Base-by-base conservation (phyloP, 176 grass and related monocot genomes). In the Oropetium thomaeum region DNA sequence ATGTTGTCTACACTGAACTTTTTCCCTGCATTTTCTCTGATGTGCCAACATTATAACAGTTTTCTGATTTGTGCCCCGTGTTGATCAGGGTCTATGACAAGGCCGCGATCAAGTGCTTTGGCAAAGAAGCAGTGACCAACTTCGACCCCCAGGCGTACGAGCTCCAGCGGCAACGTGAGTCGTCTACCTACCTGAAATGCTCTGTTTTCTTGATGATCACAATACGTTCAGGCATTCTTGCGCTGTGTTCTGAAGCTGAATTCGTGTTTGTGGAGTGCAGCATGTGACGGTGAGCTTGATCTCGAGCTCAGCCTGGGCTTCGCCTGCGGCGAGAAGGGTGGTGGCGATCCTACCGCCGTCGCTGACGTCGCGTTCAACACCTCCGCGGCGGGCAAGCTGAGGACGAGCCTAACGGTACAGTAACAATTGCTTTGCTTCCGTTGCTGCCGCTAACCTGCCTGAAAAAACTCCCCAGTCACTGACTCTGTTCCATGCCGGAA, bases 61-160 rank as follows among this genome's bases (percentile, higher is more conserved):
- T 29, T 37, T 70, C 2, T 67, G 61, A 25, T 32, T 2, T n/a
- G 11, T 65, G 42, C 5, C 52, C 52, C 43, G 15, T 75, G 29
- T 57, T 35, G 35, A 41, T 4, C 65, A 93, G 91, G 79, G 87
- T 82, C 19, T 93, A 90, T 14, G 87, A 93, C 38, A 93, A 85
- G 67, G 87, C 91, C 11, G 82, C 78, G 16, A 90, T 88, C 41
- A 89, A 85, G 26, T 77, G 70, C 67, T 77, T 74, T 39, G 78
- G 79, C 25, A 82, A 87, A 74, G 87, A 90, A 42, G 87, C 81
- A 1, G 63, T 83, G 28, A 87, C 84, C 43, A 93, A 90, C 70
- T 83, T 93, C 29, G 81, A 87, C 12, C 54, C 60, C 23, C 67
- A 73, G 19, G 10, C 42, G 16, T 82, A 85, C 31, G 81, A 84